Base-by-base conservation (phyloP, 768 basidiomycete genomes). In the Calocybe indica region DNA sequence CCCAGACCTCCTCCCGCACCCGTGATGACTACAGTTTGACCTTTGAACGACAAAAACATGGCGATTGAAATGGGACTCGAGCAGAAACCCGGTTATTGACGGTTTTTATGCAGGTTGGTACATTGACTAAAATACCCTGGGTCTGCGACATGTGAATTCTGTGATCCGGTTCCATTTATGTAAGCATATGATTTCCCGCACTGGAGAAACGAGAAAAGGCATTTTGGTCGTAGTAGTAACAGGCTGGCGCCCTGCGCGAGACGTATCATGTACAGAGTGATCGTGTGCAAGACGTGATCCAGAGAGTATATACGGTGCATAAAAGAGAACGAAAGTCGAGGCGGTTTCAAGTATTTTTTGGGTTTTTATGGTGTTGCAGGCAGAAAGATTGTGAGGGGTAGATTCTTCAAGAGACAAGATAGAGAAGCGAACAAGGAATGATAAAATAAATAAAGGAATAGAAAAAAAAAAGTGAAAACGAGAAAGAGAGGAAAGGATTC, bases 1-100 rank as follows among this genome's bases (percentile, higher is more conserved):
- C 96, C 96, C 10, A 99, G 75, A 11, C 96, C 96, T 51, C 92
- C 92, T 10, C 96, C 96, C 37, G 93, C 94, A 40, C 96, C 96
- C 37, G 96, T 99, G 53, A 98, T 72, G 53, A 99, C 79, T 48
- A 93, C 89, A n/a, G 88, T 92, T 46, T 94, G 88, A 47, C 83
- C 83, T 66, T 87, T 82, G 75, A 92, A 95, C 2, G 84, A 87
- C 7, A 85, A 66, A 48, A 77, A 66, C 79, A 80, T 80, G 43
- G 45, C 59, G 43, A 38, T 34, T 15, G 15, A 37, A 30, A 22
- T 22, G 22, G 22, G 22, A 22, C 22, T 22, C 22, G 22, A 22
- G 22, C 22, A 22, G 22, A 22, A 22, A 22, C 22, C 22, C 22
- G 22, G 22, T 22, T 22, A 22, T 22, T 22, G 22, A 22, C 22